These are phyloP conservation scores for Plasmodium gonderi DNA, from an alignment of 169 alveolate species.

Conservation along the genomic window DNA sequence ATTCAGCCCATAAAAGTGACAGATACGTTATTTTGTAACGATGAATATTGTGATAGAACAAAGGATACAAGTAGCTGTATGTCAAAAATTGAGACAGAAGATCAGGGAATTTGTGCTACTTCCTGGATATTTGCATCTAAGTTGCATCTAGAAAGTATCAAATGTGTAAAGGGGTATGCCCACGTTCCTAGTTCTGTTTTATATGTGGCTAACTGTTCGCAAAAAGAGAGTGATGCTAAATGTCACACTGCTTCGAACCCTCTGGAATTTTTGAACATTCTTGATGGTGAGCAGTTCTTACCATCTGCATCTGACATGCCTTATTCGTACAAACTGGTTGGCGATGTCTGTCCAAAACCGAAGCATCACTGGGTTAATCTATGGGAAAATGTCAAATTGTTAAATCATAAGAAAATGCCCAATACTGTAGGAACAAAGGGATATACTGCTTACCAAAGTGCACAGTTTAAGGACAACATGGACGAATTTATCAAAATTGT, in stretches of 20 bases:
- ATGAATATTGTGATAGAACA: not conserved
- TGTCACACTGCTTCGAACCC: not conserved
- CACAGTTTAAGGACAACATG: not conserved
- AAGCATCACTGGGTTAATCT: not conserved
- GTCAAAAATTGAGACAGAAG: not conserved
- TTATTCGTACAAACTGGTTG: not conserved
- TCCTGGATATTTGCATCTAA: slow-evolving; percentile 38
- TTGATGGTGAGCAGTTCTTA: not conserved
- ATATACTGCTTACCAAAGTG: not conserved
- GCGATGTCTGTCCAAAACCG: slow-evolving; percentile 1
- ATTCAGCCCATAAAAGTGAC: not conserved
- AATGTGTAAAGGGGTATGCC: slow-evolving; percentile 20
- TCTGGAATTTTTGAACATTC: slow-evolving; percentile 9
- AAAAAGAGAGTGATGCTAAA: not conserved
- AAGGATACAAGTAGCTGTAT: slow-evolving; percentile 4
- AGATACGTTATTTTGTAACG: not conserved
- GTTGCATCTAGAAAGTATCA: not conserved
- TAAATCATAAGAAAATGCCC: not conserved
- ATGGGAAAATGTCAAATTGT: not conserved
- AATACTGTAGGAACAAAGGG: not conserved
- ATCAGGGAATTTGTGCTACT: slow-evolving; percentile 8
- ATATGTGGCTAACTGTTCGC: slow-evolving; percentile 9
- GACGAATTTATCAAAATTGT: slow-evolving; percentile 21
- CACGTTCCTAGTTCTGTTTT: not conserved
- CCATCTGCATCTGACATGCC: not conserved